Evolutionary conservation across 73 alveolate genomes (phyloP).

Genomic region (Paramecium sexaurelia): DNA sequence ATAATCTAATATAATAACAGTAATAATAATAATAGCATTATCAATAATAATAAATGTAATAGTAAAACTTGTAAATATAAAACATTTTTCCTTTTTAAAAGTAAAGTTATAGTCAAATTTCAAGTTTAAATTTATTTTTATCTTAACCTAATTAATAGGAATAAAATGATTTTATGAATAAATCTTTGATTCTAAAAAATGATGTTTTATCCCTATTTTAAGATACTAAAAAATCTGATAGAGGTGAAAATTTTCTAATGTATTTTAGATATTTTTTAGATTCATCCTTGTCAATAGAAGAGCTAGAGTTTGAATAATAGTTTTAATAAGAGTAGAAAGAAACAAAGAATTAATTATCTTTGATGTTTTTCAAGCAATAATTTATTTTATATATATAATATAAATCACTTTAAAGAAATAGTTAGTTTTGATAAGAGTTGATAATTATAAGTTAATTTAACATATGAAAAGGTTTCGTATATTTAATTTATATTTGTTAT

Average conservation of each 20-base stretch:
- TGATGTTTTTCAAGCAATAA: not conserved
- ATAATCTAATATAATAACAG: not conserved
- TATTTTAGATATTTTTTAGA: not conserved
- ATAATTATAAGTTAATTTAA: too few relatives aligned
- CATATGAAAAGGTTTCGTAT: too few relatives aligned
- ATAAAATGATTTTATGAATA: not conserved
- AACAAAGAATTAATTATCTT: not conserved
- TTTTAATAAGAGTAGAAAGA: not conserved
- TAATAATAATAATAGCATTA: not conserved
- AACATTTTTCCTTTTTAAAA: not conserved
- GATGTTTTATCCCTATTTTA: not conserved
- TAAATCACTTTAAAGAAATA: not conserved
- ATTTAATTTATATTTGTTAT: too few relatives aligned
- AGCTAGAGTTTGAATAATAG: not conserved
- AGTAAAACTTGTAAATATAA: not conserved
- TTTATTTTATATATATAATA: not conserved
- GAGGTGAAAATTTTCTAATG: not conserved
- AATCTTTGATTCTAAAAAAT: not conserved
- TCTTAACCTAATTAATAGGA: not conserved
- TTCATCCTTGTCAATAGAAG: not conserved
- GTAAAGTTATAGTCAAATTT: not conserved
- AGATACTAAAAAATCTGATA: not conserved
- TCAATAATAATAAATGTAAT: not conserved
- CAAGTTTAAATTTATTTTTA: not conserved
- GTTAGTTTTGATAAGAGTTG: too few relatives aligned